A percentile compares a stretch with the other conserved stretches of the same genome.
Conservation (phyloP, 768 basidiomycete genomes). For the Paxillus ammoniavirescens region DNA sequence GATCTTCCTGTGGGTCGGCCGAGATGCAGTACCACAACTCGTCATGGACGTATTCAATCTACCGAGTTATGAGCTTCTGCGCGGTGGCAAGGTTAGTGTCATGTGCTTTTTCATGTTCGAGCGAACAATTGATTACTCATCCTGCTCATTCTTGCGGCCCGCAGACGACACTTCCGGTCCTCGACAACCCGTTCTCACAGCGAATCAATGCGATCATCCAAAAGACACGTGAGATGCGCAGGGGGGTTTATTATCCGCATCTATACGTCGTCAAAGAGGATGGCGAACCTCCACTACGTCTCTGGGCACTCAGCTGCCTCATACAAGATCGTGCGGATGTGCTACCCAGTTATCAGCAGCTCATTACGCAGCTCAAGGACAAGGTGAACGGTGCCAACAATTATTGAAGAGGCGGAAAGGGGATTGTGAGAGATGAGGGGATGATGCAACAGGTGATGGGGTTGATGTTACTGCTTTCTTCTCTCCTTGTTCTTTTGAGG, state of each 20-base stretch:
- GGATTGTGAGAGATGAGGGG: neutral
- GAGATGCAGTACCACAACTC: slow-evolving; percentile 95
- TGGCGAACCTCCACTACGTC: slow-evolving; percentile 88
- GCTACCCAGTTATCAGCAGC: slow-evolving; percentile 95
- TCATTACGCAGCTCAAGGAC: slow-evolving; percentile 85
- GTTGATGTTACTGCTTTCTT: neutral
- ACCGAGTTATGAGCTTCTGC: slow-evolving; percentile 81
- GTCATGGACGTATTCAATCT: slow-evolving; percentile 93
- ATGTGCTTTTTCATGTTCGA: neutral
- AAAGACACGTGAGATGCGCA: slow-evolving; percentile 92
- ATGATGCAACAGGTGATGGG: neutral
- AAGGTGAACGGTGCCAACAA: slow-evolving; percentile 50
- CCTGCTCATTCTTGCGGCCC: neutral
- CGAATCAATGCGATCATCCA: slow-evolving; percentile 91
- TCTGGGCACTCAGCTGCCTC: slow-evolving; percentile 93
- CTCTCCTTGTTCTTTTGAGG: neutral
- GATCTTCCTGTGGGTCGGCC: slow-evolving; percentile 98
- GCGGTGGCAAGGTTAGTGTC: slow-evolving; percentile 82
- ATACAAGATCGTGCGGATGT: slow-evolving; percentile 96
- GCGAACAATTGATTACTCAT: neutral
- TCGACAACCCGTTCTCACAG: slow-evolving; percentile 95
- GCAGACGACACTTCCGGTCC: slow-evolving; percentile 81
- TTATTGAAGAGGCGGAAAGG: slow-evolving; percentile 14
- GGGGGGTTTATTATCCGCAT: slow-evolving; percentile 91
- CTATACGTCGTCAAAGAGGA: slow-evolving; percentile 98